Evolutionary conservation across 257 asterid genomes (phyloP), one percentile per base, ranked within the genome.

Genomic region (Forsythia suspensa): DNA sequence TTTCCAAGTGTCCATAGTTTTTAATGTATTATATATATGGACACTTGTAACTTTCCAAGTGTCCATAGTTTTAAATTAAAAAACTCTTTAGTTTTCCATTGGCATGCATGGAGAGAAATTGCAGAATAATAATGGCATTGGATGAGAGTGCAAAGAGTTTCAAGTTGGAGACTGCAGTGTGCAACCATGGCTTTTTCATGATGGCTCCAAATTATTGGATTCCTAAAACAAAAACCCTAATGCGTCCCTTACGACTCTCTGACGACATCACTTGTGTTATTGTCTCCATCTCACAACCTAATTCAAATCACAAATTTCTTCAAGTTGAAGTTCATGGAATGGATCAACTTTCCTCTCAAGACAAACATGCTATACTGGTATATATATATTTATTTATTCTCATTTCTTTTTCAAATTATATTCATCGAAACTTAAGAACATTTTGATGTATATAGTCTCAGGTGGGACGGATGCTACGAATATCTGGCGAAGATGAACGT

Each of bases 171-270:
- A 78, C 16, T 38, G 88, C 84, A 1, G 86, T 89, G 1, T 89
- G 94, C 83, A 89, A 89, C 52, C 94, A 89, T 21, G 94, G 92
- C 0, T 88, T 86, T 72, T 89, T 89, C 73, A 89, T 89, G 94
- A 87, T 89, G 92, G 84, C 90, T 81, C 94, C 92, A 8, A 89
- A 89, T 48, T 41, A 1, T n/a, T 89, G 92, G 89, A 82, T 79
- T 8, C 81, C 89, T 0, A 44, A 75, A 0, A 37, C 61, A 0
- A 86, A 81, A 15, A 37, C 74, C 8, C 73, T 88, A 20, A 24
- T 51, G 1, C 91, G 94, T 24, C 90, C 89, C 0, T 69, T 87
- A 55, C 68, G 86, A 24, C 77, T 85, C 24, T 68, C 71, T 9
- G 73, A 68, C 52, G 16, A 29, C 34, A 6, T 7, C 11, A 39